Conservation (phyloP, 2,329 filamentous ascomycete species). For the Epichloe festucae region DNA sequence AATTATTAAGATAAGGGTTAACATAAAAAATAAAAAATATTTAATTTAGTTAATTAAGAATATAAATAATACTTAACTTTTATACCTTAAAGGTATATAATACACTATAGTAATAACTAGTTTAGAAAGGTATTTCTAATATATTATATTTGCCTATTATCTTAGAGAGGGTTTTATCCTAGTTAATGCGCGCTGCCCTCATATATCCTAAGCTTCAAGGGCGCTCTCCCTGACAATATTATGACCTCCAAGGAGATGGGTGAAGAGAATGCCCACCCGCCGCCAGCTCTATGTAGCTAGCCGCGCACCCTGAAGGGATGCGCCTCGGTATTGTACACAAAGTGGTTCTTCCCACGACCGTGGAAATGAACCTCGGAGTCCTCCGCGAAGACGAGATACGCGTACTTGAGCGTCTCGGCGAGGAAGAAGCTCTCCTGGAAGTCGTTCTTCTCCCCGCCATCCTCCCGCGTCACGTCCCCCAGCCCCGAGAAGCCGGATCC, state of each 20-base stretch:
- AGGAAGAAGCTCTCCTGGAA: constrained; percentile 82
- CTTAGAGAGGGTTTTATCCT: too few species aligned
- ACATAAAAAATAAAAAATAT: too few species aligned
- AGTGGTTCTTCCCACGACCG: constrained; percentile 30
- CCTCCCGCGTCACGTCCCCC: constrained; percentile 48
- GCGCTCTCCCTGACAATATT: not conserved
- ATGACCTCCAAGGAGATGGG: too few species aligned
- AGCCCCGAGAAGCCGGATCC: constrained; percentile 57
- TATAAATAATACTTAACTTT: too few species aligned
- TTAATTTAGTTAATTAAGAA: too few species aligned
- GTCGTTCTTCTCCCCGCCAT: constrained; percentile 53
- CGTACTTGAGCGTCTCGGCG: constrained; percentile 78
- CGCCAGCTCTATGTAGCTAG: not conserved
- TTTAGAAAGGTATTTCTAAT: too few species aligned
- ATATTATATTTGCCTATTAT: too few species aligned
- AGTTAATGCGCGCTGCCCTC: too few species aligned
- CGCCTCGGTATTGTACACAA: constrained; percentile 38
- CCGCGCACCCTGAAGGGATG: constrained; percentile 25
- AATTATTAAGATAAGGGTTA: too few species aligned
- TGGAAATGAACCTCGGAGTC: constrained; percentile 44
- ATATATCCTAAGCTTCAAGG: too few species aligned
- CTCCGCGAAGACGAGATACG: constrained; percentile 55
- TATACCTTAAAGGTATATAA: too few species aligned
- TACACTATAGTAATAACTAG: too few species aligned
- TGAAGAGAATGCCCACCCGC: not conserved